phyloP scores from a whole-genome alignment of 257 asterid species.

The Solanum commersonii region DNA sequence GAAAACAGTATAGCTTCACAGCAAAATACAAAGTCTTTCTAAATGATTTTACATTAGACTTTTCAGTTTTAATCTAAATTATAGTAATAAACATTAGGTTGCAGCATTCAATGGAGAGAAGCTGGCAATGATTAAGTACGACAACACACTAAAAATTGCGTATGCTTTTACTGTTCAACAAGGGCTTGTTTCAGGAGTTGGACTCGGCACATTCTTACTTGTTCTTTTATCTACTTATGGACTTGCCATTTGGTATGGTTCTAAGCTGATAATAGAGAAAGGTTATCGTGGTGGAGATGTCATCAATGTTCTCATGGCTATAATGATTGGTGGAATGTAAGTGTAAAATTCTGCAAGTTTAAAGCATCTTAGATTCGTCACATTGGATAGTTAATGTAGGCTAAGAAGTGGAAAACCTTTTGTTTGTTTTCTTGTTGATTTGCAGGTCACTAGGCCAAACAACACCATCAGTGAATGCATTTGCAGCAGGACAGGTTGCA shows the following conservation, averaged over 20 bases:
- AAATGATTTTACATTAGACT: background rate
- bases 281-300: conserved; percentile 55
- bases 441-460: conserved; percentile 15
- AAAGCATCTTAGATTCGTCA: background rate
- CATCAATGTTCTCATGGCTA: conserved; percentile 35
- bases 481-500: conserved; percentile 13
- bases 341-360: background rate
- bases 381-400: background rate
- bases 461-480: conserved; percentile 5
- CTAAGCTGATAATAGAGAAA: conserved; percentile 33
- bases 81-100: conserved; percentile 25
- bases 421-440: background rate
- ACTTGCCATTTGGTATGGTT: conserved; percentile 64
- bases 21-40: background rate
- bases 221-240: conserved; percentile 41
- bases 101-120: conserved; percentile 61
- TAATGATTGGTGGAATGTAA: conserved; percentile 32
- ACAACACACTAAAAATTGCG: conserved; percentile 31
- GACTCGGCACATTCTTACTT: conserved; percentile 33
- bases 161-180: conserved; percentile 39
- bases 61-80: background rate
- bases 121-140: conserved; percentile 32
- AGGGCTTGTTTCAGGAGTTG: conserved; percentile 55
- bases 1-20: conserved; percentile 34
- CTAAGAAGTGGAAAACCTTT: background rate